phyloP scores from a whole-genome alignment of 345 rosid genomes.

The Hibiscus tridactylites region DNA sequence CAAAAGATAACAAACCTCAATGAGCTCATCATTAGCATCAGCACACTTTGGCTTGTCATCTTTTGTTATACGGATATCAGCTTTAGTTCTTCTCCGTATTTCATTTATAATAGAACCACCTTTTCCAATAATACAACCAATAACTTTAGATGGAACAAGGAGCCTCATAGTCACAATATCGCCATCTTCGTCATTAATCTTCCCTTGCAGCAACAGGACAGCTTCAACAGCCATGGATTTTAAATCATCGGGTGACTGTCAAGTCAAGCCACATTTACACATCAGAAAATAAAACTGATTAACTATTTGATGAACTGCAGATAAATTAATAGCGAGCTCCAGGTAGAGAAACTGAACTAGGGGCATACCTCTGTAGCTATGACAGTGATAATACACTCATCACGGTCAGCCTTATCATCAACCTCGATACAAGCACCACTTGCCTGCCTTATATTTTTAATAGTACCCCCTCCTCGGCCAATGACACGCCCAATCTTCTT shows the following conservation, averaged over 20 bases:
- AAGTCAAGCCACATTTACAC: slow-evolving; percentile 6
- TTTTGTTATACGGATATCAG: slow-evolving; percentile 77
- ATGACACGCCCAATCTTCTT: slow-evolving; percentile 93
- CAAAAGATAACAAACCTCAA: slow-evolving; percentile 48
- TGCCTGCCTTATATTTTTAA: slow-evolving; percentile 80
- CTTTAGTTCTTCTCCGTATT: slow-evolving; percentile 75
- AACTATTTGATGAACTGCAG: background rate
- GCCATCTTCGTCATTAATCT: slow-evolving; percentile 77
- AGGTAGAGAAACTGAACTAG: background rate
- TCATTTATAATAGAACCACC: slow-evolving; percentile 86
- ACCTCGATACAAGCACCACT: slow-evolving; percentile 85
- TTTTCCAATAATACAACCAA: slow-evolving; percentile 93
- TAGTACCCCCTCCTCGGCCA: slow-evolving; percentile 87
- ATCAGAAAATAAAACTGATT: background rate
- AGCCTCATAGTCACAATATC: slow-evolving; percentile 52
- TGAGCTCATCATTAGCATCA: slow-evolving; percentile 66
- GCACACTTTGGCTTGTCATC: slow-evolving; percentile 64
- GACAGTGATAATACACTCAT: slow-evolving; percentile 63
- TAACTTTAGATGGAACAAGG: slow-evolving; percentile 79
- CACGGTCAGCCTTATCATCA: slow-evolving; percentile 69
- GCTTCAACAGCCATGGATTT: slow-evolving; percentile 97
- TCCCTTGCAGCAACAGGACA: slow-evolving; percentile 71
- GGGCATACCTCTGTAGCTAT: slow-evolving; percentile 55
- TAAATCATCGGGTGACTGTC: slow-evolving; percentile 77
- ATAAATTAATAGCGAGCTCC: background rate